Evolutionary conservation across 2,329 filamentous ascomycete genomes (phyloP), one percentile per base, ranked within the genome.

Genomic region (Penicillium brevicompactum): DNA sequence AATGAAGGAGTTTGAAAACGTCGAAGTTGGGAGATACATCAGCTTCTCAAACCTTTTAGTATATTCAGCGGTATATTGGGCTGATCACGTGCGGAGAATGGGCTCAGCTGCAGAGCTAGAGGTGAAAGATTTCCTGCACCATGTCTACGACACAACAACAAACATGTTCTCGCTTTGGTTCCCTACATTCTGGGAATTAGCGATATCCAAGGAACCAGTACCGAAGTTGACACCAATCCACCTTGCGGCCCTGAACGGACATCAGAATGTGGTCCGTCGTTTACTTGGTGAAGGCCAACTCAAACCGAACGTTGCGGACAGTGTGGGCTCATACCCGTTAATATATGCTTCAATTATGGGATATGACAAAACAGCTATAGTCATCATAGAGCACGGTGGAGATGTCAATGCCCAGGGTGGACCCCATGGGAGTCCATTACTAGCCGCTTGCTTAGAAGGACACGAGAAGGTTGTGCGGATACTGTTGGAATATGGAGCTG

Each of bases 11-110:
- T 27, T 54, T 9, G 44, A 48, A 22, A 10, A 49, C 13, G n/a
- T n/a, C n/a, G n/a, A n/a, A n/a, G n/a, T n/a, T n/a, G n/a, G n/a
- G n/a, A n/a, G n/a, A n/a, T n/a, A n/a, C n/a, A n/a, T n/a, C n/a
- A n/a, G n/a, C n/a, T n/a, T 16, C 40, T 49, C 47, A 51, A 41
- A 31, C 18, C 53, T 57, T 8, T 41, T 56, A 4, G 34, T 48
- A n/a, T 58, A 57, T 44, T 46, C 50, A 43, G 56, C 50, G 47
- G 0, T 38, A 49, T 22, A 56, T 43, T 59, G 53, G 53, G 11
- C 53, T 8, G 47, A 54, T 21, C 50, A 59, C 32, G 30, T 18
- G 46, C 37, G 43, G 13, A 43, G 31, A 1, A 48, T 57, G 40
- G 4, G 5, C 38, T 34, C 31, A 14, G 22, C 22, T 6, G 24